A percentile compares a stretch with the other conserved stretches of the same genome.
Evolutionary conservation across 495 filamentous ascomycete species (phyloP).

Genomic region (Neurospora pannonica): DNA sequence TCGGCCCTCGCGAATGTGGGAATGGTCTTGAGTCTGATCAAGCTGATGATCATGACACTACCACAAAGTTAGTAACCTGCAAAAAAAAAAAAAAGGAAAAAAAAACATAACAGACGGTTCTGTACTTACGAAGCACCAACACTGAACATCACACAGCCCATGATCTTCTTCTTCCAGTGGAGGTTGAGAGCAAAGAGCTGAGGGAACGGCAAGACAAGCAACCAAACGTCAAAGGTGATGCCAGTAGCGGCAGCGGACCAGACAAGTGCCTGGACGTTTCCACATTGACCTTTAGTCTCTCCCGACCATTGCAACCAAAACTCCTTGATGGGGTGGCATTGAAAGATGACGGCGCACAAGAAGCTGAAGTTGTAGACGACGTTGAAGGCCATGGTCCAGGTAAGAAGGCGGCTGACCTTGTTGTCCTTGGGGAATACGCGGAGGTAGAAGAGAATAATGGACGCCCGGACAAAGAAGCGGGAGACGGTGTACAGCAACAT

Average conservation of each 20-base stretch:
- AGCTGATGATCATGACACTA: slow-evolving; percentile 22
- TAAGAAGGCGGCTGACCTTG: slow-evolving; percentile 19
- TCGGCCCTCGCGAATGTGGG: slow-evolving; percentile 12
- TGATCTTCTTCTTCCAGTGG: slow-evolving; percentile 27
- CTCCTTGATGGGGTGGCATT: slow-evolving; percentile 31
- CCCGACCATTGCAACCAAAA: slow-evolving; percentile 26
- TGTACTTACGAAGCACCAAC: slow-evolving; percentile 27
- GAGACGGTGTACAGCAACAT: slow-evolving; percentile 31
- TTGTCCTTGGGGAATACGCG: slow-evolving; percentile 33
- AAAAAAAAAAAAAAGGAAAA: too few relatives aligned
- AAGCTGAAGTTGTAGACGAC: slow-evolving; percentile 30
- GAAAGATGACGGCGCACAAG: slow-evolving; percentile 26
- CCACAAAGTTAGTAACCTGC: background rate
- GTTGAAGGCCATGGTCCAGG: slow-evolving; percentile 23
- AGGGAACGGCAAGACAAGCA: slow-evolving; percentile 28
- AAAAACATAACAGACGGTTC: background rate
- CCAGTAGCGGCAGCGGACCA: slow-evolving; percentile 24
- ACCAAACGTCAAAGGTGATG: slow-evolving; percentile 28
- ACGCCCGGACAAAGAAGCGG: slow-evolving; percentile 32
- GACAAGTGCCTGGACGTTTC: slow-evolving; percentile 18
- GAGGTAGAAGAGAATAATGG: slow-evolving; percentile 43
- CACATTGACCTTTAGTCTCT: slow-evolving; percentile 15
- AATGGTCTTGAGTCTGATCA: slow-evolving; percentile 23
- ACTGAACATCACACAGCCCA: slow-evolving; percentile 27
- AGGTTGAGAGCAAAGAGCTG: slow-evolving; percentile 24